phyloP scores from a whole-genome alignment of 1,284 basidiomycete species.

The Kalmanozyma brasiliensis region DNA sequence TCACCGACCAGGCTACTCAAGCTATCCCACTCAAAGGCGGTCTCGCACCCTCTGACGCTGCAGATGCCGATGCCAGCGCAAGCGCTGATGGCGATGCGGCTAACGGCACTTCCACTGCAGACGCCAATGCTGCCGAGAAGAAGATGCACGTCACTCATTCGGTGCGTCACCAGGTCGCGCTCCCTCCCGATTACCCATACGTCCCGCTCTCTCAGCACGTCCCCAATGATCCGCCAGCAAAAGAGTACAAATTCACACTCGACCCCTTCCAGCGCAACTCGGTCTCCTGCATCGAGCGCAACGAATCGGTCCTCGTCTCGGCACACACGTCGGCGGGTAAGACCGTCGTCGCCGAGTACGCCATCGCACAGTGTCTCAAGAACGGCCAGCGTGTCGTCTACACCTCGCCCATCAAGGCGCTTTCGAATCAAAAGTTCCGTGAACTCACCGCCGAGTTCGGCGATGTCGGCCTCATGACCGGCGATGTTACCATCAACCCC shows the following conservation, averaged over 20 bases:
- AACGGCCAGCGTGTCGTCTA: conserved; percentile 96
- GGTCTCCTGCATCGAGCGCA: conserved; percentile 92
- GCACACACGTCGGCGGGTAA: conserved; percentile 98
- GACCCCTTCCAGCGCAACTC: conserved; percentile 98
- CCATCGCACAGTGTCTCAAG: conserved; percentile 93
- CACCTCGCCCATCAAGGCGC: conserved; percentile 98
- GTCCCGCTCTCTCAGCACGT: conserved; percentile 89
- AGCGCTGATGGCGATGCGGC: neutral
- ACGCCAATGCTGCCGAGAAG: conserved; percentile 34
- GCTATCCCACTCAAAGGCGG: conserved; percentile 31
- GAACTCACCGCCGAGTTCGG: conserved; percentile 97
- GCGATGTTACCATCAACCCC: conserved; percentile 99
- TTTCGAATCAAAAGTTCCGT: conserved; percentile 98
- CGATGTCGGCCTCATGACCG: conserved; percentile 98
- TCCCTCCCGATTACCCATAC: conserved; percentile 92
- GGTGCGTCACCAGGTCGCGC: conserved; percentile 91
- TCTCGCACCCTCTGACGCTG: conserved; percentile 20
- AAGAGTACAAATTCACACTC: conserved; percentile 93
- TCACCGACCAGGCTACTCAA: conserved; percentile 49
- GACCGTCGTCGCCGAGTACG: conserved; percentile 98
- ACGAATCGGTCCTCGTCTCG: conserved; percentile 97
- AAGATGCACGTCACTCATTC: conserved; percentile 62
- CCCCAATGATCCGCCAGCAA: conserved; percentile 88
- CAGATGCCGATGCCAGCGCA: conserved; percentile 8
- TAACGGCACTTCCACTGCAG: conserved; percentile 19